A percentile compares a stretch with the other conserved stretches of the same genome.
These are phyloP conservation scores for Calonectria hawksworthii DNA, from an alignment of 2,329 filamentous ascomycete species.

Conservation along the genomic window DNA sequence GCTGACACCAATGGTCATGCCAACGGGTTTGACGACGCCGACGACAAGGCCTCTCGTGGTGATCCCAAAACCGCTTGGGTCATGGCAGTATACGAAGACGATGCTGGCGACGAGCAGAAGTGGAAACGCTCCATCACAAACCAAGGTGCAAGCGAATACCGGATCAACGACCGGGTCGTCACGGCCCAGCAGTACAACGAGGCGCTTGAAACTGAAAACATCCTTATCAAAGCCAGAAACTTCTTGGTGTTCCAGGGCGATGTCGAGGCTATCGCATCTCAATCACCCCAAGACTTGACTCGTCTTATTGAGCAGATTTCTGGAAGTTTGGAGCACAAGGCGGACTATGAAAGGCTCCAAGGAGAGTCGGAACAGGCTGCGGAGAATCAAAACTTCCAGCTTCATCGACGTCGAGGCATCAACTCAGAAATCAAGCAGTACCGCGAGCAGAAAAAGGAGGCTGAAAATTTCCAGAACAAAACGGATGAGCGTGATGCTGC, in stretches of 20 bases:
- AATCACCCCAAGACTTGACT: slow-evolving; percentile 94
- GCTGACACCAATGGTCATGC: slow-evolving; percentile 73
- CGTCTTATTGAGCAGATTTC: slow-evolving; percentile 97
- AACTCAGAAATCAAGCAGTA: slow-evolving; percentile 99
- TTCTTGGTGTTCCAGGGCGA: slow-evolving; percentile 99
- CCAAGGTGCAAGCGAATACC: slow-evolving; percentile 91
- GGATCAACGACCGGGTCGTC: slow-evolving; percentile 93
- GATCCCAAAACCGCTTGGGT: slow-evolving; percentile 98
- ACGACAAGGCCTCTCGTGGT: slow-evolving; percentile 76
- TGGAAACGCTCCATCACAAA: slow-evolving; percentile 97
- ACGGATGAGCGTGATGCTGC: slow-evolving; percentile 91
- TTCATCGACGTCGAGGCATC: slow-evolving; percentile 91
- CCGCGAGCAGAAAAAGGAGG: slow-evolving; percentile 95
- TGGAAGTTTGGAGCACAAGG: slow-evolving; percentile 93
- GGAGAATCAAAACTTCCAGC: slow-evolving; percentile 89
- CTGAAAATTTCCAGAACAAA: slow-evolving; percentile 93
- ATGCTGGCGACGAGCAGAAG: slow-evolving; percentile 92
- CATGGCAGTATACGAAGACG: slow-evolving; percentile 99
- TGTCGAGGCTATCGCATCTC: slow-evolving; percentile 95
- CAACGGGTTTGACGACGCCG: slow-evolving; percentile 73
- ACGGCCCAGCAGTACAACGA: slow-evolving; percentile 95
- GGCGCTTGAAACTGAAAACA: slow-evolving; percentile 92
- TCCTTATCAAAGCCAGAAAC: slow-evolving; percentile 97
- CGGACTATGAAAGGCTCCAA: slow-evolving; percentile 93
- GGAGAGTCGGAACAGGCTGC: slow-evolving; percentile 86